A percentile compares a stretch with the other conserved stretches of the same genome.
Evolutionary conservation across 352 stramenopile species (phyloP).

Genomic region (Pythium vanterpoolii): DNA sequence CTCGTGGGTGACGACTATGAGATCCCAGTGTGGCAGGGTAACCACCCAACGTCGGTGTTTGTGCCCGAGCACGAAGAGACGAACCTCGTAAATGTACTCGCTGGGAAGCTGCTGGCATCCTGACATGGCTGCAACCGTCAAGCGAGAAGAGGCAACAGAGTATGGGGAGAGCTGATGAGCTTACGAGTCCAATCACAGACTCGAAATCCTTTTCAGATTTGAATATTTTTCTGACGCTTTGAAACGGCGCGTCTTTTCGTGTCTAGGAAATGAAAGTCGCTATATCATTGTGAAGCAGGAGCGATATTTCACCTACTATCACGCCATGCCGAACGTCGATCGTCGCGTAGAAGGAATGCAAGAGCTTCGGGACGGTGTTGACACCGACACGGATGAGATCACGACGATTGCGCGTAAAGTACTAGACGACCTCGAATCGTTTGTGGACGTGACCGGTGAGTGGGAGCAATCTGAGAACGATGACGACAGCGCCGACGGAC

Average conservation of each 20-base stretch:
- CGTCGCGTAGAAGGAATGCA: background rate
- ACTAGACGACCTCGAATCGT: constrained; percentile 43
- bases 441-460: constrained; percentile 31
- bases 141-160: background rate
- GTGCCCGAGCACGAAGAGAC: constrained; percentile 67
- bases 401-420: constrained; percentile 34
- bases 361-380: background rate
- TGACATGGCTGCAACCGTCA: background rate
- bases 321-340: background rate
- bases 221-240: background rate
- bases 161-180: background rate
- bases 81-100: constrained; percentile 77
- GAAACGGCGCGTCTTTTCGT: constrained; percentile 23
- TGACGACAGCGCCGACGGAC: constrained; percentile 10
- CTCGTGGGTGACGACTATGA: constrained; percentile 54
- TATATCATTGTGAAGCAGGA: too few species aligned
- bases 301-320: background rate
- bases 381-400: constrained; percentile 13
- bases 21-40: constrained; percentile 55
- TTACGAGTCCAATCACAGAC: background rate
- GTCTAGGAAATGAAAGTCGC: background rate
- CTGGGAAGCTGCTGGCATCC: constrained; percentile 48
- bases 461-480: constrained; percentile 3
- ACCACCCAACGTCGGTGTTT: constrained; percentile 61
- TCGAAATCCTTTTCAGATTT: background rate